Percentiles rank a stretch among this genome's conserved stretches.
These are phyloP conservation scores for Martiniozyma asiatica DNA, from an alignment of 1,139 yeast genomes.

Conservation along the genomic window DNA sequence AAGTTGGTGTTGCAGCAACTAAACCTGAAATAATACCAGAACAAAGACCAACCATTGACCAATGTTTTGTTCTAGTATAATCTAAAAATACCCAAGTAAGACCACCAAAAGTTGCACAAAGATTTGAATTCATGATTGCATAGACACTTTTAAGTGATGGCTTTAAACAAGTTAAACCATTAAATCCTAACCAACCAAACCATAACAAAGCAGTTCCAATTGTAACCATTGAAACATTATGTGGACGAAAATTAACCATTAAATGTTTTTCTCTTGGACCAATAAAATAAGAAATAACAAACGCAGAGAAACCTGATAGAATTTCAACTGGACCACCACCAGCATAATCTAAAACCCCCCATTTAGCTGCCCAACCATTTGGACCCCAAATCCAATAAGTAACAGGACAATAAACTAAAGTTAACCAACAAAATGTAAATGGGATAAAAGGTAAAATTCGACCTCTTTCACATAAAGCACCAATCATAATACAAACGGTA, in stretches of 20 bases:
- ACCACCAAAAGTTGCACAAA: slow-evolving; percentile 86
- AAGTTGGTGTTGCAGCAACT: slow-evolving; percentile 93
- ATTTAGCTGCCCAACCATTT: slow-evolving; percentile 84
- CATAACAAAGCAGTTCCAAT: slow-evolving; percentile 45
- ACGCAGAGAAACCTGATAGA: slow-evolving; percentile 80
- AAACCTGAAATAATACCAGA: slow-evolving; percentile 92
- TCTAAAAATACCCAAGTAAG: slow-evolving; percentile 87
- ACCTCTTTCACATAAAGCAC: slow-evolving; percentile 94
- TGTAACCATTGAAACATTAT: slow-evolving; percentile 71
- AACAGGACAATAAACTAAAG: slow-evolving; percentile 84
- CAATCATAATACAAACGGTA: slow-evolving; percentile 82
- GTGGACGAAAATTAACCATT: slow-evolving; percentile 86
- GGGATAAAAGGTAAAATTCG: slow-evolving; percentile 76
- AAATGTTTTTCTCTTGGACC: slow-evolving; percentile 78
- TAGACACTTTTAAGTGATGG: slow-evolving; percentile 59
- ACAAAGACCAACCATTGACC: slow-evolving; percentile 92
- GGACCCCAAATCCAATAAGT: slow-evolving; percentile 93
- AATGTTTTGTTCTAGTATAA: slow-evolving; percentile 74
- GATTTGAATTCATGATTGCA: slow-evolving; percentile 84
- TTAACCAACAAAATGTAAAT: slow-evolving; percentile 78
- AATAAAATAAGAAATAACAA: slow-evolving; percentile 70
- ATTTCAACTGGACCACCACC: slow-evolving; percentile 98
- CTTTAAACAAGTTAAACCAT: slow-evolving; percentile 65
- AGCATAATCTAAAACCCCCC: slow-evolving; percentile 93
- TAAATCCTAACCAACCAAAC: slow-evolving; percentile 85